Evolutionary conservation across 2,329 filamentous ascomycete species (phyloP).

Genomic region (Claviceps lovelessii): DNA sequence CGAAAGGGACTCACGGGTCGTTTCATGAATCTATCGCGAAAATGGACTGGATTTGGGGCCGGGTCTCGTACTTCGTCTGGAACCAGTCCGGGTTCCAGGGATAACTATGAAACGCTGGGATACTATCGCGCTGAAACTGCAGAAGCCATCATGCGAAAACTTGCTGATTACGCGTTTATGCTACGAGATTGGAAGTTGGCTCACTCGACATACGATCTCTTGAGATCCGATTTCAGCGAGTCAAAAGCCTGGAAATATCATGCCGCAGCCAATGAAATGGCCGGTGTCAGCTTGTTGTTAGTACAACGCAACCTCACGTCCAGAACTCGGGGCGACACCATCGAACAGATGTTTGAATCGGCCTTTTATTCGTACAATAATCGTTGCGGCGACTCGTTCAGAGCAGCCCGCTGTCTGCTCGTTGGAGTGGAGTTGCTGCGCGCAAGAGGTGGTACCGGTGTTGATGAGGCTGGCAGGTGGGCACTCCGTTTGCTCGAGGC

Average conservation of each 20-base stretch:
- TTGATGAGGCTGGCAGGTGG: slow-evolving; percentile 82
- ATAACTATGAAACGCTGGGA: slow-evolving; percentile 67
- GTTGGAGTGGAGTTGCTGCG: slow-evolving; percentile 72
- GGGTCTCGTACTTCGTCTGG: slow-evolving; percentile 46
- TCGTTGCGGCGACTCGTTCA: slow-evolving; percentile 64
- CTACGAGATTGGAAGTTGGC: slow-evolving; percentile 90
- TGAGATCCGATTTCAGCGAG: slow-evolving; percentile 78
- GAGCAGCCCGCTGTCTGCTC: slow-evolving; percentile 62
- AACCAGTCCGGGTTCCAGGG: slow-evolving; percentile 33
- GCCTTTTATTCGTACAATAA: slow-evolving; percentile 88
- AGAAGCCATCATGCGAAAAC: slow-evolving; percentile 82
- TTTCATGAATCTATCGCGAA: slow-evolving; percentile 88
- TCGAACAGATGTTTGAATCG: slow-evolving; percentile 79
- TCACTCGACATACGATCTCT: slow-evolving; percentile 78
- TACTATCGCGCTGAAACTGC: slow-evolving; percentile 74
- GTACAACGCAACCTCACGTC: slow-evolving; percentile 56
- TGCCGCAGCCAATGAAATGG: slow-evolving; percentile 91
- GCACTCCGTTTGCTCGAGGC: slow-evolving; percentile 66
- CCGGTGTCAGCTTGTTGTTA: slow-evolving; percentile 68
- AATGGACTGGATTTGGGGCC: slow-evolving; percentile 71
- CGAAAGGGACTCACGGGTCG: slow-evolving; percentile 77
- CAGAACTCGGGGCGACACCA: slow-evolving; percentile 64
- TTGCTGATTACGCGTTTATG: slow-evolving; percentile 96
- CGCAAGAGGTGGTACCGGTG: slow-evolving; percentile 60
- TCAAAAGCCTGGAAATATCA: slow-evolving; percentile 97